These are phyloP conservation scores for Fusarium sp. DNA, from an alignment of 2,329 filamentous ascomycete genomes.

Conservation along the genomic window DNA sequence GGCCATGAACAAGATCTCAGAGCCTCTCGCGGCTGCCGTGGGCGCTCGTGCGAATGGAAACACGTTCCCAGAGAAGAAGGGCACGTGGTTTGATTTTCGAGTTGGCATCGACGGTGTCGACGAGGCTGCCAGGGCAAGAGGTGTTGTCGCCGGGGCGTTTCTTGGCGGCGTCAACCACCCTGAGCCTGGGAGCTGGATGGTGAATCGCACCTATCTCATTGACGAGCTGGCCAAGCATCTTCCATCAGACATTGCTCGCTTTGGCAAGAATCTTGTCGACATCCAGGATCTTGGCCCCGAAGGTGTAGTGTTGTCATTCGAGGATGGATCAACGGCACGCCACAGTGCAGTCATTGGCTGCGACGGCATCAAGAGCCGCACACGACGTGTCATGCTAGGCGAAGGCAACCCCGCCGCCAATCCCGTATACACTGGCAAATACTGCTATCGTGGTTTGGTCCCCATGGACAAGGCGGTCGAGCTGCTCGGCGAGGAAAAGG, in stretches of 20 bases:
- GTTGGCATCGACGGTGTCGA: constrained; percentile 7
- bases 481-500: constrained; percentile 15
- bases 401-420: neutral
- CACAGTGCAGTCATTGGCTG: constrained; percentile 18
- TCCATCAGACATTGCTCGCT: neutral
- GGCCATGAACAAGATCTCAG: constrained; percentile 9
- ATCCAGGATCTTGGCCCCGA: neutral
- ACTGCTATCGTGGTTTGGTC: constrained; percentile 18
- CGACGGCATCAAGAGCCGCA: constrained; percentile 18
- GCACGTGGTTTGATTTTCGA: constrained; percentile 16
- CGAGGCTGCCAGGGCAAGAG: constrained; percentile 1
- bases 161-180: constrained; percentile 12
- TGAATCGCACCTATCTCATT: constrained; percentile 14
- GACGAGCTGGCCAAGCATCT: constrained; percentile 15
- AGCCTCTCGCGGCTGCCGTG: neutral
- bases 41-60: constrained; percentile 1
- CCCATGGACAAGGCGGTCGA: constrained; percentile 20
- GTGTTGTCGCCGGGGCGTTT: neutral
- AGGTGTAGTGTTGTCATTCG: neutral
- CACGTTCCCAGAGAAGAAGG: constrained; percentile 7
- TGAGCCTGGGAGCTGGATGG: constrained; percentile 13
- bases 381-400: constrained; percentile 5
- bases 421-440: constrained; percentile 13
- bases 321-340: constrained; percentile 5
- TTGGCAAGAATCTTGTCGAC: constrained; percentile 14